Base-by-base conservation (phyloP, 2,329 filamentous ascomycete species). In the Sporothrix humicola region DNA sequence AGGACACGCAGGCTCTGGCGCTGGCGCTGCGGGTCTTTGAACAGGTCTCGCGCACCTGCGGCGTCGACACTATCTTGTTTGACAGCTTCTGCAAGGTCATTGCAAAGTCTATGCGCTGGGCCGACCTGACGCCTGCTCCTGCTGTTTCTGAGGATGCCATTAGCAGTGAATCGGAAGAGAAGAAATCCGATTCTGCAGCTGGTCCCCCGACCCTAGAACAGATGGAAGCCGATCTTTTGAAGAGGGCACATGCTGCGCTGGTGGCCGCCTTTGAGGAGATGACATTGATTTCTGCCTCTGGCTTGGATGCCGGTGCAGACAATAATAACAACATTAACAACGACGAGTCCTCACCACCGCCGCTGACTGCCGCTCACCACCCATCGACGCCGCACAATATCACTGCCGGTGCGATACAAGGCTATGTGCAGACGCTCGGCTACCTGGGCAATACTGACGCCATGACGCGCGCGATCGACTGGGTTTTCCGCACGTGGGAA, bases 401-500 rank as follows among this genome's bases (percentile, higher is more conserved):
- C 12, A 79, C 80, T 10, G 85, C 86, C 7, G 81, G 81, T 23
- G 80, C 85, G 52, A 78, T 89, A 1, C 88, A 92, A 77, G 82
- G 84, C 1, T 92, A 92, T 78, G 85, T 94, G 79, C 85, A 90
- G 65, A 85, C 88, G 0, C 82, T 94, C 26, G 91, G 88, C 0
- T 85, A 87, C 71, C 80, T 89, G n/a, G 86, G 86, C 50, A 89
- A 93, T 76, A 84, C 84, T 68, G 81, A 86, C 1, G 88, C 87
- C 69, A 88, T 93, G 79, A 84, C 87, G 5, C 82, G 82, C 3
- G 81, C 91, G 5, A 81, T 91, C 15, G 80, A 82, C 44, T 94
- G 90, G 90, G 87, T 91, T 76, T 80, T 87, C 0, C 76, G 80
- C 31, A 81, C 89, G 76, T 85, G 85, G 81, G 78, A 79, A 6